Evolutionary conservation across 2,329 filamentous ascomycete species (phyloP), one percentile per base, ranked within the genome.

Genomic region (Tolypocladium cylindrosporum): DNA sequence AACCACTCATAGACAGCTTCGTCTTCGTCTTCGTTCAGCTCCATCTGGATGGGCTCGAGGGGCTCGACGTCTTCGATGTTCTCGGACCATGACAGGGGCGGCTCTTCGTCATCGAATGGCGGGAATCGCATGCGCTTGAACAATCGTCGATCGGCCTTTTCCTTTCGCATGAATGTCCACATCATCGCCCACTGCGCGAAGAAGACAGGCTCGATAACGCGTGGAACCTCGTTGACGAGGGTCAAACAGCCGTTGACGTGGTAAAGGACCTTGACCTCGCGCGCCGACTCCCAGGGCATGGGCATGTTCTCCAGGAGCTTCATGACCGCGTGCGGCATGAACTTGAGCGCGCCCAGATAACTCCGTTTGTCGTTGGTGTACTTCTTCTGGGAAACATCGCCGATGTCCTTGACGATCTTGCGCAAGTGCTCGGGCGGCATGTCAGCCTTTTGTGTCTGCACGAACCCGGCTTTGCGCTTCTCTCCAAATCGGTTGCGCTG

Each of bases 71-170:
- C 94, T 74, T 99, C 94, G 64, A 99, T 93, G 69, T 99, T 99
- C 73, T 99, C 95, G 11, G 93, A 95, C 90, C 94, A 99, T 2
- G 91, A 97, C 64, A 99, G 79, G 14, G 94, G 95, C 6, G 94
- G 95, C 69, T 99, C 94, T 76, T 99, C 94, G 69, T 99, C 95
- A 65, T 99, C 94, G 65, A 99, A 99, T 0, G 95, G 95, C 21
- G 94, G 94, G 67, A 99, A 99, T 65, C 95, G 86, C 94, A 99
- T 99, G 63, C 94, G 86, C 79, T 99, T 99, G 81, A 99, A 99
- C 66, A 97, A 85, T 69, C 93, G 80, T 73, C 94, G 81, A 68
- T 99, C 94, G 69, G 91, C 94, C 80, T 99, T 99, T 72, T 99
- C 94, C 66, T 95, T 89, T 66, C 94, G 86, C 94, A 99, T 99